Base-by-base conservation (phyloP, 148 eudicot species). In the Persicaria maculosa region DNA sequence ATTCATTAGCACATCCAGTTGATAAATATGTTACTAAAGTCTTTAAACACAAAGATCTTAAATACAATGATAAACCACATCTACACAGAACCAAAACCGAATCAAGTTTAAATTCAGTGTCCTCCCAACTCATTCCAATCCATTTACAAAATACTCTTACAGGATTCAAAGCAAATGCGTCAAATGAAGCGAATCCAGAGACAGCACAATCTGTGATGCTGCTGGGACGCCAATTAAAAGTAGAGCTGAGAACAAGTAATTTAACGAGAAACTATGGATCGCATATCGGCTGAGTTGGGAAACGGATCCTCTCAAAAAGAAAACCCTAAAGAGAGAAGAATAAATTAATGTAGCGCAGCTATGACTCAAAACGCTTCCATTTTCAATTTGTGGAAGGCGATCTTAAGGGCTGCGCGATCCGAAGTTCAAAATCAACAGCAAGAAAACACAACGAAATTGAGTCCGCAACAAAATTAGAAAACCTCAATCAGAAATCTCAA, bases 331-430 rank as follows among this genome's bases (percentile, higher is more conserved):
- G 79, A 59, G 72, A 87, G 72, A 77, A 85, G 74, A 46, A 82
- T 78, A 69, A 15, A 47, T 89, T 81, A 45, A 86, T 88, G 17
- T 89, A 59, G 89, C 92, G 93, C 90, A 71, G 95, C 97, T 88
- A 92, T 92, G 95, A 88, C 97, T 90, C 95, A 80, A 92, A 83
- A 88, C 94, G 91, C 92, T 92, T 92, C 92, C 94, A 92, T 88
- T 65, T 62, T 62, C 15, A 62, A 57, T 17, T 4, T 75, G 57
- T 75, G 89, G 90, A 92, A 89, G 97, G 90, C 93, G 92, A 88
- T 89, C 91, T 87, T 91, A 91, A 91, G 93, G 97, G 97, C 91
- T 71, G 86, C 93, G 87, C 93, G 43, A 65, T 40, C 68, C 44
- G 31, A 62, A 20, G 0, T 8, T 7, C 14, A 3, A 19, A 58